phyloP scores from a whole-genome alignment of 306 rosid species.

The Vigna hirtella region DNA sequence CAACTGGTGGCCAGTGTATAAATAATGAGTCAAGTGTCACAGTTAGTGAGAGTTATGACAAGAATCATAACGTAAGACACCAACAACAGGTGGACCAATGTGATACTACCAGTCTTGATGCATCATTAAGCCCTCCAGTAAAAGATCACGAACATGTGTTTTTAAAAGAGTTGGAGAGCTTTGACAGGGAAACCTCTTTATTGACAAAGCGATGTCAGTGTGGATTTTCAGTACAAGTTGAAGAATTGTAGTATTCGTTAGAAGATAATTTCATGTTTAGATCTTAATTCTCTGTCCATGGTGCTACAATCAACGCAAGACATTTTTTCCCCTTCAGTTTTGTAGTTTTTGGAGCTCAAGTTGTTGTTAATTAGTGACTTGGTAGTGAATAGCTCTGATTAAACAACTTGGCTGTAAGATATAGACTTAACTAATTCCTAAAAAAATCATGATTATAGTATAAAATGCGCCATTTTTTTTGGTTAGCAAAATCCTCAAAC shows the following conservation, averaged over 20 bases:
- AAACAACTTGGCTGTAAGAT: not conserved
- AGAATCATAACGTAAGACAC: conserved; percentile 43
- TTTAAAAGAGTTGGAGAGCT: conserved; percentile 65
- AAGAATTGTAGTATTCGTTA: conserved; percentile 63
- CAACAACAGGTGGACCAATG: conserved; percentile 31
- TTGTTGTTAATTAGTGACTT: conserved; percentile 10
- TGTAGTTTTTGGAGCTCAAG: conserved; percentile 2
- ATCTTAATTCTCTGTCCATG: conserved; percentile 2
- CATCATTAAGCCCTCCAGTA: conserved; percentile 38
- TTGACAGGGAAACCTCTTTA: conserved; percentile 63
- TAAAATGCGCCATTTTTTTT: not conserved
- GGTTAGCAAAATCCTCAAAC: not conserved
- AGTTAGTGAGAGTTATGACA: conserved; percentile 43
- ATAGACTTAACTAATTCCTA: not conserved
- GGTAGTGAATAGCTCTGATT: not conserved
- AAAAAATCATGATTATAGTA: not conserved
- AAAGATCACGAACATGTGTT: conserved; percentile 82
- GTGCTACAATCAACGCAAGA: conserved; percentile 32
- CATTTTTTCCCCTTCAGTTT: not conserved
- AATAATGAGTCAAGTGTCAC: conserved; percentile 43
- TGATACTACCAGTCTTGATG: conserved; percentile 25
- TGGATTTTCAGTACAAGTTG: conserved; percentile 88
- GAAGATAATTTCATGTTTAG: conserved; percentile 8
- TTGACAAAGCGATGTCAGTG: conserved; percentile 77
- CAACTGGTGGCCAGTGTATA: conserved; percentile 35